Base-by-base conservation (phyloP, 768 basidiomycete species). In the Stropharia rugosoannulata region DNA sequence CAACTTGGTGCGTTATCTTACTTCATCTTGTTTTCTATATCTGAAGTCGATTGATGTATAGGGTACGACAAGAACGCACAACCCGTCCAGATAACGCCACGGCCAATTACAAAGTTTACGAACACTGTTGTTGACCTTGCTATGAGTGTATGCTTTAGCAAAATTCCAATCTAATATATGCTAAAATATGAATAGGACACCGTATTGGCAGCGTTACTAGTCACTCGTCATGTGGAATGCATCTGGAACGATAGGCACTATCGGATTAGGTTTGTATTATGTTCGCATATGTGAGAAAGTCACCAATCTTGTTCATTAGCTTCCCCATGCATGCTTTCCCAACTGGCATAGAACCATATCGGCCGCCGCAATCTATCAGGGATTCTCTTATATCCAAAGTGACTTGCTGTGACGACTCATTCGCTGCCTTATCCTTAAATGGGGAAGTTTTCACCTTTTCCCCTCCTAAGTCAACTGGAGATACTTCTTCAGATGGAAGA, bases 391-490 rank as follows among this genome's bases (percentile, higher is more conserved):
- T 98, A 47, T 76, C 77, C 39, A 97, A 95, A 69, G 78, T 99
- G 49, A 85, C 85, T 6, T 82, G 80, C 47, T 89, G 86, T 59
- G 94, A 94, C 16, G 85, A 86, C 40, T 74, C 80, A 1, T 92
- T 98, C 60, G 94, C 90, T 0, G 90, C 93, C 0, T 73, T 98
- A 3, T 89, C 91, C 0, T 82, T 80, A 1, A 86, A 86, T 48
- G 96, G 96, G n/a, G 96, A 98, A 67, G 82, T 98, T 2, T 98
- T 93, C 68, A 90, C 87, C 0, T 97, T 95, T 65, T 73, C 79
- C 3, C 69, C 82, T 0, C 75, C 77, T 0, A 61, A 57, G 11
- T 40, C 54, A 29, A 66, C 68, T 3, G 60, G 68, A 9, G 67
- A 76, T 38, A 52, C 68, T 15, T 73, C 75, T 19, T 61, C 64